Conservation (phyloP, 257 asterid genomes). For the Paraleonurus japonicus region DNA sequence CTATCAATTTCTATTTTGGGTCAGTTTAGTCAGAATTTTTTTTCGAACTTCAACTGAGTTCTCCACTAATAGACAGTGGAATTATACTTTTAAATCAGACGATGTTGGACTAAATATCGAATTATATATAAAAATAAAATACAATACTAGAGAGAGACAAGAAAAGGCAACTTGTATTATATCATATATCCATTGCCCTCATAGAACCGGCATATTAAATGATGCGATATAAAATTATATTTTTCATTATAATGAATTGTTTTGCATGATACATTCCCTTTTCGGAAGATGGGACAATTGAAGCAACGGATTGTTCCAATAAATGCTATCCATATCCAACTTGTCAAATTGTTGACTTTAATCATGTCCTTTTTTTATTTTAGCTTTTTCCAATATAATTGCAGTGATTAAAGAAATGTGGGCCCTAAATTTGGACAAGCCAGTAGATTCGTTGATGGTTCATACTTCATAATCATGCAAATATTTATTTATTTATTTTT, state of each 20-base stretch:
- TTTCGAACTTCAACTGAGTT: too few species aligned
- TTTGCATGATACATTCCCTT: neutral
- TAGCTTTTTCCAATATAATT: neutral
- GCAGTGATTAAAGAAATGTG: neutral
- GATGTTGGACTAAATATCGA: too few species aligned
- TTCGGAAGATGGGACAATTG: neutral
- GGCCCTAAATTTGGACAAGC: neutral
- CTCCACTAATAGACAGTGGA: too few species aligned
- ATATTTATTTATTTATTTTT: too few species aligned
- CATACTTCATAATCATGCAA: neutral
- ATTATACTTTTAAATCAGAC: too few species aligned
- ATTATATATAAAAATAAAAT: too few species aligned
- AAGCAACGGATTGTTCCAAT: neutral
- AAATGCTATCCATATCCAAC: neutral
- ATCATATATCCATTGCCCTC: neutral
- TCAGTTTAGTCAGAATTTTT: too few species aligned
- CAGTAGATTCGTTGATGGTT: neutral
- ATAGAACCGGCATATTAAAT: neutral
- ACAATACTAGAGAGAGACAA: too few species aligned
- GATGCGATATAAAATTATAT: neutral
- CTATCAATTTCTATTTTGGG: too few species aligned
- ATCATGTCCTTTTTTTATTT: neutral
- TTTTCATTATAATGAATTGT: too few species aligned
- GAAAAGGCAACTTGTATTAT: neutral
- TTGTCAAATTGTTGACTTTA: slow-evolving; percentile 22